Base-by-base conservation (phyloP, 805 yeast species). In the Yarrowia divulgata region DNA sequence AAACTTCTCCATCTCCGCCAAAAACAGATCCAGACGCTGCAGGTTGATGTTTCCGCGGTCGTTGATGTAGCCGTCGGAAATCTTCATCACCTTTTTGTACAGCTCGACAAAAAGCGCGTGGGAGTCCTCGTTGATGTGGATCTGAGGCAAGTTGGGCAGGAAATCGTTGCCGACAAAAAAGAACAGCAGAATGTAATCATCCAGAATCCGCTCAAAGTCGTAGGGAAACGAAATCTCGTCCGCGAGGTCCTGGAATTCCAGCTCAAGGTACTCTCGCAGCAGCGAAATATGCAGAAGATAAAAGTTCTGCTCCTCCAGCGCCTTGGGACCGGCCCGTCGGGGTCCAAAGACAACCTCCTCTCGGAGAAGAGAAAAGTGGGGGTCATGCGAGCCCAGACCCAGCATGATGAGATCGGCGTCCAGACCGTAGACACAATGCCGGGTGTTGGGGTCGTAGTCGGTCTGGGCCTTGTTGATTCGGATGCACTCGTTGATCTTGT, bases 111-210 rank as follows among this genome's bases (percentile, higher is more conserved):
- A 83, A 39, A 93, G 85, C n/a, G 98, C 97, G 81, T 95, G 90
- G 0, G 98, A 99, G 73, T 98, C 98, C 74, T 93, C 95, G 77
- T 93, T 93, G 73, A 95, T 85, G 77, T 91, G 93, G 73, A 95
- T 83, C 78, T 93, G 97, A 0, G 99, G 99, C 74, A 96, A 85
- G 77, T 95, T 91, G 34, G 99, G 99, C 76, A 95, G 84, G 87
- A 95, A 95, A 84, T 95, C 99, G 77, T 95, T 95, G 75, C 99
- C 99, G 74, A 95, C 91, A 71, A 95, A 97, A 76, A 91, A 93
- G 89, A 92, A 86, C 74, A 94, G 89, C 71, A 95, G 82, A 72
- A 95, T 91, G 73, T 94, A 92, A 78, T 95, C 99, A 79, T 95
- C 99, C 72, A 95, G 80, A 34, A 93, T 84, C 72, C 93, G 84